Conservation (phyloP, 805 yeast species). For the Cyberlindnera bimundalis region DNA sequence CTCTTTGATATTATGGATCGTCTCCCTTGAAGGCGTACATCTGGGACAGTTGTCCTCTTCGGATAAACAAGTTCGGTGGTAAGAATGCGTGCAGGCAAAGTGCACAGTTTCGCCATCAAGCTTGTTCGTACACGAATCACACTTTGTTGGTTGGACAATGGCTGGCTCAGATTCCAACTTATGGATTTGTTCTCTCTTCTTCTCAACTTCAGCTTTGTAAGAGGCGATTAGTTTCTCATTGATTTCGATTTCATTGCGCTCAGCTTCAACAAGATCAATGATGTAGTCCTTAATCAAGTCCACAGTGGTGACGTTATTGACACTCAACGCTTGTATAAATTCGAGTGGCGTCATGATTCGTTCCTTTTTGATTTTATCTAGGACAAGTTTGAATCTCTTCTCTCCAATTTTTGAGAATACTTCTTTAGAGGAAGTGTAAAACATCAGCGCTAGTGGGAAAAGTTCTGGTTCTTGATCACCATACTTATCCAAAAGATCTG, state of each 20-base stretch:
- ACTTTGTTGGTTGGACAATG: constrained; percentile 36
- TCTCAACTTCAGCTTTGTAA: constrained; percentile 62
- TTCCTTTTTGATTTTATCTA: constrained; percentile 49
- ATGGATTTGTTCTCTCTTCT: constrained; percentile 51
- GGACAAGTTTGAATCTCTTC: constrained; percentile 42
- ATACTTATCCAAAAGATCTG: constrained; percentile 52
- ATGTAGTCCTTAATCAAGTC: constrained; percentile 72
- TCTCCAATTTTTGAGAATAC: constrained; percentile 51
- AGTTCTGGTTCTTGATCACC: constrained; percentile 64
- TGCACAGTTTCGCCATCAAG: constrained; percentile 79
- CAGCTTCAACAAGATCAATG: constrained; percentile 54
- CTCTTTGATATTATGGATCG: constrained; percentile 52
- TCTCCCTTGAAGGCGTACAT: constrained; percentile 70
- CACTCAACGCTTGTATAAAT: constrained; percentile 63
- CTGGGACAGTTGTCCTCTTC: constrained; percentile 65
- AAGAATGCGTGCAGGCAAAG: constrained; percentile 83
- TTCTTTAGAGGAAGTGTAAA: constrained; percentile 53
- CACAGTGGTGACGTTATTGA: constrained; percentile 59
- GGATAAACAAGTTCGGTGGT: constrained; percentile 74
- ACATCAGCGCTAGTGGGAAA: constrained; percentile 60
- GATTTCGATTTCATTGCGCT: constrained; percentile 62
- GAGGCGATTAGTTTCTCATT: constrained; percentile 63
- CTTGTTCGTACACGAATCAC: constrained; percentile 31
- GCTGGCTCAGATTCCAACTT: constrained; percentile 37
- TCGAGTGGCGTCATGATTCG: constrained; percentile 71